Conservation (phyloP, 345 rosid species). For the Noccaea caerulescens region DNA sequence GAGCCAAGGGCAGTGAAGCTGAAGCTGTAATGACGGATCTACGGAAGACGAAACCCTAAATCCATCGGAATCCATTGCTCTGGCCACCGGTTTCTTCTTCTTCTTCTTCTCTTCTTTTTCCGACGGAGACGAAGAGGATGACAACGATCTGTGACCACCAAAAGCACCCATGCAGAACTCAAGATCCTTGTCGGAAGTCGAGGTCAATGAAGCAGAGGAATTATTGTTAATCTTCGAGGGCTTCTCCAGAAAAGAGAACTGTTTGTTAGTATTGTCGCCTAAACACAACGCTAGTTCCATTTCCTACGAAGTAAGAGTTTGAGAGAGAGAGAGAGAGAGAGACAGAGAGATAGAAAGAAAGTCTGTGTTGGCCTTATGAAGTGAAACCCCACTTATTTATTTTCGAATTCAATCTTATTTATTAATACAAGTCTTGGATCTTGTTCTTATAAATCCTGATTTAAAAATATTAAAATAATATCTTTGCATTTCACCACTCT, state of each 20-base stretch:
- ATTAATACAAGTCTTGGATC: background rate
- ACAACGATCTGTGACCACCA: slow-evolving; percentile 44
- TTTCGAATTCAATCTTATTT: slow-evolving; percentile 12
- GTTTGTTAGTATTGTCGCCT: slow-evolving; percentile 65
- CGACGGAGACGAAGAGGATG: slow-evolving; percentile 41
- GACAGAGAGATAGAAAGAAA: slow-evolving; percentile 17
- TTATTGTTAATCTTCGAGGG: slow-evolving; percentile 31
- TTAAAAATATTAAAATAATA: background rate
- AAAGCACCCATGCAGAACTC: slow-evolving; percentile 67
- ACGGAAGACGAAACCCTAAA: slow-evolving; percentile 47
- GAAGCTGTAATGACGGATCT: slow-evolving; percentile 72
- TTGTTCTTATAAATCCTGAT: background rate
- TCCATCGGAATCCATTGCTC: slow-evolving; percentile 6
- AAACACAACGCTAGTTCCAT: slow-evolving; percentile 94
- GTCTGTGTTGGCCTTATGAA: slow-evolving; percentile 35
- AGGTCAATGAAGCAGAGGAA: slow-evolving; percentile 40
- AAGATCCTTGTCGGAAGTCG: slow-evolving; percentile 52
- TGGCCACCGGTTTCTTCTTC: slow-evolving; percentile 21
- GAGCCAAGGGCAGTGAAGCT: slow-evolving; percentile 79
- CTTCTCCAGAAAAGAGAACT: slow-evolving; percentile 60
- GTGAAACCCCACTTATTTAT: slow-evolving; percentile 42
- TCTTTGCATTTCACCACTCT: background rate
- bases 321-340: slow-evolving; percentile 27
- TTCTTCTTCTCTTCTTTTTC: slow-evolving; percentile 25
- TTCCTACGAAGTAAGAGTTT: slow-evolving; percentile 13